Base-by-base conservation (phyloP, 2,329 filamentous ascomycete genomes). In the Magnaporthiopsis rhizophila region DNA sequence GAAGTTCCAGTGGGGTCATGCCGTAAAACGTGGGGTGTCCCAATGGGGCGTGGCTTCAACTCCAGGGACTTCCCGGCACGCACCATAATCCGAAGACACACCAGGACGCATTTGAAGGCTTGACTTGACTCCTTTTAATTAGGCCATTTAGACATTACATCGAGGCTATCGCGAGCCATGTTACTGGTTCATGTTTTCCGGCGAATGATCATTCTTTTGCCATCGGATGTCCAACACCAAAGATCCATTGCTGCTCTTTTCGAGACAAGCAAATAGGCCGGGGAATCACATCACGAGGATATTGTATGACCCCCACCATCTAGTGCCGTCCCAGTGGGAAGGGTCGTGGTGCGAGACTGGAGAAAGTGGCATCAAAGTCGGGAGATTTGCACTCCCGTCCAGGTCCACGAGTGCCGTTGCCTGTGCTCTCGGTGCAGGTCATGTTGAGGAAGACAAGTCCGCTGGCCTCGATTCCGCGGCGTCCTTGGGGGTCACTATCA, bases 381-480 rank as follows among this genome's bases (percentile, higher is more conserved):
- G 21, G 21, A 24, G 45, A n/a, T 21, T 21, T 53, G 45, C 45
- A 53, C 45, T n/a, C 45, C 45, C 45, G 45, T 11, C 45, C 45
- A 3, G 18, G 18, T 1, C 45, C 45, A 53, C 45, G 45, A 8
- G 45, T 53, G 45, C 45, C 45, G 6, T n/a, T 53, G 18, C 21
- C 45, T 53, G 60, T 45, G 1, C 63, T 62, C n/a, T 58, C 21
- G 12, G 36, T 28, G 64, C 67, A 69, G 26, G 45, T 30, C n/a
- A 68, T 63, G 34, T 36, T 63, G 7, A 63, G 24, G 18, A 61
- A 63, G 28, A 67, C 53, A 12, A 63, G 59, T 13, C 69, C 69
- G 5, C 45, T 53, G 45, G 45, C 45, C 45, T 53, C 45, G 66
- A 63, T 13, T 67, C 67, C 65, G 69, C 67, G 56, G 64, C 67